These are phyloP conservation scores for Elongisporangium undulatum DNA, from an alignment of 352 stramenopile genomes.

Conservation along the genomic window DNA sequence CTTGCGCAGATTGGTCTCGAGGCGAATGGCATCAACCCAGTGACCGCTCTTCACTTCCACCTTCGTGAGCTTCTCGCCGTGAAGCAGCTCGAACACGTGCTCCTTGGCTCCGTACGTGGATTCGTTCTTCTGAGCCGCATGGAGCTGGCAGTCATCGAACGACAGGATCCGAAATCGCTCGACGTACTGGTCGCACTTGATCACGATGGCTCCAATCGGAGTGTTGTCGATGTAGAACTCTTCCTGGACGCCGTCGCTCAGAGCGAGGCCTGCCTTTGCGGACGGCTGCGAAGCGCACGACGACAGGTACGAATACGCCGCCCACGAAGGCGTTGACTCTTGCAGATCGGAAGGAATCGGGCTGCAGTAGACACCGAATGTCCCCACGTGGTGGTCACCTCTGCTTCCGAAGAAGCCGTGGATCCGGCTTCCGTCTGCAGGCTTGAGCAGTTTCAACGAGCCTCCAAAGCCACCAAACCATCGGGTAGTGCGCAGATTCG, in stretches of 20 bases:
- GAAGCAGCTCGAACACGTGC: constrained; percentile 40
- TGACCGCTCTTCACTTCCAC: constrained; percentile 41
- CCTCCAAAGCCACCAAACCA: constrained; percentile 63
- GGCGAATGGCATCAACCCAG: constrained; percentile 47
- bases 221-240: constrained; percentile 5
- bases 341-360: constrained; percentile 4
- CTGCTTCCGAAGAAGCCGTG: constrained; percentile 47
- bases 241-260: constrained; percentile 14
- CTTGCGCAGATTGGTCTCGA: constrained; percentile 35
- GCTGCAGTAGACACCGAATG: constrained; percentile 32
- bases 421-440: constrained; percentile 33
- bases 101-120: constrained; percentile 23
- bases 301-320: not conserved
- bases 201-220: constrained; percentile 19
- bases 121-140: constrained; percentile 2
- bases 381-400: constrained; percentile 44
- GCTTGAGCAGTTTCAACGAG: constrained; percentile 31
- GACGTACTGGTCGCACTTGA: constrained; percentile 34
- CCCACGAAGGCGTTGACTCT: not conserved
- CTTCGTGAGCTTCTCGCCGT: constrained; percentile 29
- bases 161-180: constrained; percentile 26
- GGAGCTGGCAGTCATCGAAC: constrained; percentile 12
- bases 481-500: constrained; percentile 45
- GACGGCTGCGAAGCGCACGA: not conserved
- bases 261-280: constrained; percentile 6